Evolutionary conservation across 768 basidiomycete genomes (phyloP).

Genomic region (Gloeophyllum trabeum): DNA sequence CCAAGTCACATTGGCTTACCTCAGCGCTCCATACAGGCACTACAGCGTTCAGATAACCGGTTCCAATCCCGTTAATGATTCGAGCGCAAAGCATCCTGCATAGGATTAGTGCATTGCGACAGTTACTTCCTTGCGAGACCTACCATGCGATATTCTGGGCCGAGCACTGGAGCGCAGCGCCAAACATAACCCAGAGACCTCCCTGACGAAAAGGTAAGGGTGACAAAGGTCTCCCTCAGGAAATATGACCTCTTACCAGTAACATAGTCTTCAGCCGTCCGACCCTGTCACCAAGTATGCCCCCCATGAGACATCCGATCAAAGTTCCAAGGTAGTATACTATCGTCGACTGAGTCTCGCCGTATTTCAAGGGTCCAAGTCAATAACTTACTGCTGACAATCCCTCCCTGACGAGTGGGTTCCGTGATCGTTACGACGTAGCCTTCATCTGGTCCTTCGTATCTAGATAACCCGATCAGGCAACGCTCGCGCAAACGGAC

Average conservation of each 20-base stretch:
- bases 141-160: conserved; percentile 31
- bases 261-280: conserved; percentile 29
- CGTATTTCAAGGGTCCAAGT: background rate
- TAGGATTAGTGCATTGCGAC: background rate
- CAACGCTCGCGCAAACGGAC: background rate
- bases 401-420: conserved; percentile 31
- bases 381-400: conserved; percentile 26
- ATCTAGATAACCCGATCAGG: conserved; percentile 8
- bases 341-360: conserved; percentile 1
- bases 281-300: conserved; percentile 27
- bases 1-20: no score
- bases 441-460: conserved; percentile 27
- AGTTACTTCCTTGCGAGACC: no score
- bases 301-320: conserved; percentile 27
- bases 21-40: conserved; percentile 35
- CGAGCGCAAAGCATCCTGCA: conserved; percentile 34
- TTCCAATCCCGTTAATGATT: conserved; percentile 31
- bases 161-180: conserved; percentile 29
- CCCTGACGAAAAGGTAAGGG: conserved; percentile 12
- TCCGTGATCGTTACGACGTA: conserved; percentile 30
- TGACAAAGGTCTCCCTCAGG: background rate
- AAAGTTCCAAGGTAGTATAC: conserved; percentile 33
- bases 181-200: conserved; percentile 27
- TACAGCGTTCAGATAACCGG: conserved; percentile 30
- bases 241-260: conserved; percentile 10